Conservation (phyloP, 495 filamentous ascomycete genomes). For the Gamarada debralockiae region DNA sequence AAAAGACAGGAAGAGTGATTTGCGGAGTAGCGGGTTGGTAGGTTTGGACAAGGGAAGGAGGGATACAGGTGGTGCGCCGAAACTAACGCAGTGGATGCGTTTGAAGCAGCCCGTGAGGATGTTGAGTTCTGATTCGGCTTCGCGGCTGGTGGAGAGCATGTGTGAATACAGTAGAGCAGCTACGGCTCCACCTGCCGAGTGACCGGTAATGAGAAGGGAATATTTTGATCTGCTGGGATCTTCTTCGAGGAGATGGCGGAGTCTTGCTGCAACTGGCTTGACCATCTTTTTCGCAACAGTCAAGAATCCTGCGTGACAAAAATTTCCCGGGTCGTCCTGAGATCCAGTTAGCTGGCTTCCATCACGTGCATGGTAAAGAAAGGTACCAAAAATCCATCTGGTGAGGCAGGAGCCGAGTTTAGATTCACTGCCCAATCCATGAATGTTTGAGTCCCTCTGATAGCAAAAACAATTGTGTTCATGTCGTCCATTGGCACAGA, state of each 20-base stretch:
- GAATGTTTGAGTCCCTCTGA: constrained; percentile 72
- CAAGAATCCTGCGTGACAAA: constrained; percentile 76
- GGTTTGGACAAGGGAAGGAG: constrained; percentile 63
- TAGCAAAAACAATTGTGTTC: constrained; percentile 75
- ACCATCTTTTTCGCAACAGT: constrained; percentile 72
- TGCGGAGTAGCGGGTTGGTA: constrained; percentile 38
- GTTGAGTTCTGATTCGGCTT: constrained; percentile 60
- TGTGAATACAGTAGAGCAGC: constrained; percentile 74
- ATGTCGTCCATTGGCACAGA: constrained; percentile 69
- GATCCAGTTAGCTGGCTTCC: background rate
- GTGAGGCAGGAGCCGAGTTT: constrained; percentile 56
- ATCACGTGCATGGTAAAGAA: background rate
- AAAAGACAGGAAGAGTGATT: constrained; percentile 70
- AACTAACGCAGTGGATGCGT: constrained; percentile 76
- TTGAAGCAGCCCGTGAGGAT: constrained; percentile 64
- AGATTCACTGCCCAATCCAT: constrained; percentile 85
- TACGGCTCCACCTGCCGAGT: constrained; percentile 79
- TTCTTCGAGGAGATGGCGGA: constrained; percentile 63
- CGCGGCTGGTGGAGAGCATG: constrained; percentile 57
- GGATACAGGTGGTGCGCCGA: constrained; percentile 74
- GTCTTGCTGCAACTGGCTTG: constrained; percentile 60
- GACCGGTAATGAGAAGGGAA: constrained; percentile 76
- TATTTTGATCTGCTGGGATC: constrained; percentile 61
- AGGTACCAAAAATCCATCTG: constrained; percentile 59
- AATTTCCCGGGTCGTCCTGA: constrained; percentile 68